These are phyloP conservation scores for Phoma herbarum DNA, from an alignment of 2,329 filamentous ascomycete species.

Conservation along the genomic window DNA sequence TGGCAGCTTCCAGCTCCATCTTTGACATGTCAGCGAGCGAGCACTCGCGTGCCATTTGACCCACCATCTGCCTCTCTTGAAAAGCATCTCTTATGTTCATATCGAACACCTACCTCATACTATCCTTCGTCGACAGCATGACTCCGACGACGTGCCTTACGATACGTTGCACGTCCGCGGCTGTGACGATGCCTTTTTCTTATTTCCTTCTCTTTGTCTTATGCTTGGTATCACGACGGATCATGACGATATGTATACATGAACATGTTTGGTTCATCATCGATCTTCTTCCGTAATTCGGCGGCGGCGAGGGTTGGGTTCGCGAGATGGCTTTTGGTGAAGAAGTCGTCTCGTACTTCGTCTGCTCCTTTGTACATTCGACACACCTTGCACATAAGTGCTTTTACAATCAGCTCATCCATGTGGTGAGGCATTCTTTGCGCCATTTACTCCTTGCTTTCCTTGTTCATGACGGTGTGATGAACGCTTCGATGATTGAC, in stretches of 20 bases:
- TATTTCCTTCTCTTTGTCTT: slow-evolving; percentile 23
- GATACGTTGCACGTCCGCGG: slow-evolving; percentile 24
- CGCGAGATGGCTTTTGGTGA: slow-evolving; percentile 11
- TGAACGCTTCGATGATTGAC: slow-evolving; percentile 33
- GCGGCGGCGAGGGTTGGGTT: slow-evolving; percentile 18
- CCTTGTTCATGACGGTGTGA: slow-evolving; percentile 41
- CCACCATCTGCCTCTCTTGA: slow-evolving; percentile 30
- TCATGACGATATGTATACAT: slow-evolving; percentile 41
- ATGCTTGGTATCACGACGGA: slow-evolving; percentile 33
- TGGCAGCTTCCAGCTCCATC: slow-evolving; percentile 32
- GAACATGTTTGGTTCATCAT: slow-evolving; percentile 27
- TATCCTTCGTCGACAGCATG: slow-evolving; percentile 24
- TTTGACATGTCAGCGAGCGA: slow-evolving; percentile 33
- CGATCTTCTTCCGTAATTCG: slow-evolving; percentile 39
- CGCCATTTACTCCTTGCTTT: slow-evolving; percentile 29
- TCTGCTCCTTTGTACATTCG: slow-evolving; percentile 40
- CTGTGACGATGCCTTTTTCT: slow-evolving; percentile 17
- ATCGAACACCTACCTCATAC: slow-evolving; percentile 30
- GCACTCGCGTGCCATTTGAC: slow-evolving; percentile 34
- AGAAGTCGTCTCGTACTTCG: slow-evolving; percentile 19
- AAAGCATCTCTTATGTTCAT: slow-evolving; percentile 48
- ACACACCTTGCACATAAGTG: slow-evolving; percentile 32
- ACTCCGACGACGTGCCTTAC: slow-evolving; percentile 28
- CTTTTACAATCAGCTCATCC: slow-evolving; percentile 30
- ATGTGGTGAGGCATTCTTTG: slow-evolving; percentile 25